A percentile compares a stretch with the other conserved stretches of the same genome.
These are phyloP conservation scores for Apiotrichum gracile DNA, from an alignment of 1,284 basidiomycete genomes.

Conservation along the genomic window DNA sequence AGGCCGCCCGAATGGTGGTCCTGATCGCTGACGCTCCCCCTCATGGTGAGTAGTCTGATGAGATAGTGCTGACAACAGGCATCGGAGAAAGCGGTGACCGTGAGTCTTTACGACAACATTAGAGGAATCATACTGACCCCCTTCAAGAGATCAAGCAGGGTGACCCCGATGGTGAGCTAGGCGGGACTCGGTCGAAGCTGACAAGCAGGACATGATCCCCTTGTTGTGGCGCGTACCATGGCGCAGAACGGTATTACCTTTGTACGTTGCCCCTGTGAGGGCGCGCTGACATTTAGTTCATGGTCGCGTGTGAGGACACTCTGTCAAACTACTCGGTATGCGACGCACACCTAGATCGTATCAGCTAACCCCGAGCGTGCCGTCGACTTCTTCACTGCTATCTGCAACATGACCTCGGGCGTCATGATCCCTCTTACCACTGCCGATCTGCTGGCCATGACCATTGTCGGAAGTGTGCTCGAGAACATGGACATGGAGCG, in stretches of 20 bases:
- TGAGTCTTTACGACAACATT: constrained; percentile 16
- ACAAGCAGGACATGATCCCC: constrained; percentile 65
- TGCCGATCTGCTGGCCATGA: constrained; percentile 91
- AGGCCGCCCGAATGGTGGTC: constrained; percentile 90
- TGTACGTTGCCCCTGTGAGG: constrained; percentile 51
- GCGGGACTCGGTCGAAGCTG: neutral
- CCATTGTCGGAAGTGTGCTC: constrained; percentile 88
- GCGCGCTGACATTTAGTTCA: constrained; percentile 59
- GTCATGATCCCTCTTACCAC: constrained; percentile 94
- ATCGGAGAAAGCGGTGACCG: constrained; percentile 45
- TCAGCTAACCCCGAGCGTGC: constrained; percentile 58
- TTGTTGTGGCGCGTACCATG: constrained; percentile 82
- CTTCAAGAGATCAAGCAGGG: constrained; percentile 75
- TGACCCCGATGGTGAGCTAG: constrained; percentile 64
- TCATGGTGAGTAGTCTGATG: constrained; percentile 55
- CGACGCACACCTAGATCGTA: constrained; percentile 6
- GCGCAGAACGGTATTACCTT: constrained; percentile 83
- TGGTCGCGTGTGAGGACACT: constrained; percentile 97
- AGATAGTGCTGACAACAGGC: constrained; percentile 22
- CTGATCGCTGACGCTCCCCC: constrained; percentile 96
- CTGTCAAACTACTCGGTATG: constrained; percentile 84
- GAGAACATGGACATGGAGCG: constrained; percentile 99
- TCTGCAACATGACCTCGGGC: constrained; percentile 86
- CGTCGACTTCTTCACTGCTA: constrained; percentile 91
- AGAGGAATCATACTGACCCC: constrained; percentile 7